Base-by-base conservation (phyloP, 192 early-diverging fungal genomes). In the Coemansia reversa region DNA sequence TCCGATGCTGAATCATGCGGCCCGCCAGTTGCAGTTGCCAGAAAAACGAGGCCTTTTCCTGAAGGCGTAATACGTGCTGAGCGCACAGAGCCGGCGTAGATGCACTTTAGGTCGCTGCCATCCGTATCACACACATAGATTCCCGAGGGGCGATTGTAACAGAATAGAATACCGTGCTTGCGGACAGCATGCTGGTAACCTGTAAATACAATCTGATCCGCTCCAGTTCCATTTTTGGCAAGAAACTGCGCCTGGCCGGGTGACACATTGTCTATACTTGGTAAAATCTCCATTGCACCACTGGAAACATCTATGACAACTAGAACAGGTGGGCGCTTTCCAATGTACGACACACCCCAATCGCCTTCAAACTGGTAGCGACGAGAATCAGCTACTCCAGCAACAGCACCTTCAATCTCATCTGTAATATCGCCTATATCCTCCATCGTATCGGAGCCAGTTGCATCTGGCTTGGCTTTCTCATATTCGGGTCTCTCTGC, bases 341-440 rank as follows among this genome's bases (percentile, higher is more conserved):
- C 88, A 48, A 45, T 74, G 49, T 87, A 88, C 4, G 82, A 81
- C 75, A 92, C 91, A 11, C 91, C 91, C 85, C 85, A 90, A 64
- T 89, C 89, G 19, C 83, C 79, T 18, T 75, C 81, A 60, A 81
- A 81, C 49, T 67, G 70, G 59, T 79, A 88, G 58, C 79, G 53
- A 20, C 78, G 67, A 20, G 78, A 62, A 28, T 80, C 78, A 4
- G 73, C 73, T 5, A 75, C 51, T 2, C 73, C 78, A 22, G 72
- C 77, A 45, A 70, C 70, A 12, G 62, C 58, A 27, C 77, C 77
- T 11, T 25, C 39, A 42, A 66, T 65, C 30, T 82, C 81, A 50
- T 81, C 81, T 6, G 62, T 64, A 42, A 74, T 60, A 23, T 66
- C 58, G 27, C 70, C 70, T 16, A 45, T 42, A 16, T 25, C 25